phyloP scores from a whole-genome alignment of 495 filamentous ascomycete species.

The Talaromyces wortmannii region DNA sequence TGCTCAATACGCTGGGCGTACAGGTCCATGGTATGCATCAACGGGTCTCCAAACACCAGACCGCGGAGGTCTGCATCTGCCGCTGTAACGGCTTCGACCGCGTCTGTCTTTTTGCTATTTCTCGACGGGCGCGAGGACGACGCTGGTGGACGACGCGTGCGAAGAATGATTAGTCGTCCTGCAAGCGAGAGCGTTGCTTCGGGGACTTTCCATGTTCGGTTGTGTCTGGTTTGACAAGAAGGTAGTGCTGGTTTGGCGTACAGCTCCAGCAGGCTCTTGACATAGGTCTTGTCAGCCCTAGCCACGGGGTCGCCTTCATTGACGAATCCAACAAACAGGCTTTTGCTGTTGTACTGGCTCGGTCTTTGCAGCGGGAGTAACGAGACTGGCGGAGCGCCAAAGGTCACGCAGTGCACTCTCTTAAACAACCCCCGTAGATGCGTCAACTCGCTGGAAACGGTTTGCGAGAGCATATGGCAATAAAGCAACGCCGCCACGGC shows the following conservation, averaged over 20 bases:
- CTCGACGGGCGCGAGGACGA: background rate
- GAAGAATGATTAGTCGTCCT: conserved; percentile 59
- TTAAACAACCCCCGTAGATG: conserved; percentile 60
- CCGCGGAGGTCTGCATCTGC: conserved; percentile 57
- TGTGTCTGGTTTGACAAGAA: background rate
- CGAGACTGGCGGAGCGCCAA: conserved; percentile 72
- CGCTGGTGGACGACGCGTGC: conserved; percentile 11
- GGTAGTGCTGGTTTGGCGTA: conserved; percentile 45
- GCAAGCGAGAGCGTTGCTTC: conserved; percentile 55
- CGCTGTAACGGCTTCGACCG: conserved; percentile 53
- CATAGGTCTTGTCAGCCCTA: conserved; percentile 67
- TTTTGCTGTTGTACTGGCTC: conserved; percentile 43
- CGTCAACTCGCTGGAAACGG: conserved; percentile 57
- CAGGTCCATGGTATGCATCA: conserved; percentile 71
- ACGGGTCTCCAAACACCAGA: conserved; percentile 71
- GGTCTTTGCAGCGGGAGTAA: conserved; percentile 60
- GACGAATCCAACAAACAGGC: conserved; percentile 66
- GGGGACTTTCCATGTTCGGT: conserved; percentile 56
- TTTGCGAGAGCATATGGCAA: conserved; percentile 63
- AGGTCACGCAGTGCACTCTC: conserved; percentile 73
- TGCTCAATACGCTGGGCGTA: conserved; percentile 63
- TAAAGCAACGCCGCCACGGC: conserved; percentile 74
- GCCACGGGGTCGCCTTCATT: conserved; percentile 82
- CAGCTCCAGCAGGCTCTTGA: conserved; percentile 62
- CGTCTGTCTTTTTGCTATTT: background rate